Evolutionary conservation across 2,329 filamentous ascomycete genomes (phyloP).

Genomic region (Botrytis squamosa): DNA sequence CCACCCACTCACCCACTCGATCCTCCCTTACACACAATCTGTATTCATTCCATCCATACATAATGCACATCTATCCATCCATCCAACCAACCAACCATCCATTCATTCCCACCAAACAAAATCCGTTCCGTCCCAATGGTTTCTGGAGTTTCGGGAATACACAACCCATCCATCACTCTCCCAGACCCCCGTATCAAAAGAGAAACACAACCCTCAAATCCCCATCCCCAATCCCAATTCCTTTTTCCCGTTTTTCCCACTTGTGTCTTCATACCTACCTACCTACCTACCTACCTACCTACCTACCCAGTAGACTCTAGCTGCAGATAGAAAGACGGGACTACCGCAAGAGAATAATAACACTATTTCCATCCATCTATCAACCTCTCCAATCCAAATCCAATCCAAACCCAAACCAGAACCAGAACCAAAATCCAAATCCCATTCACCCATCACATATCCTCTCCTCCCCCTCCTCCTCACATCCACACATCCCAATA

Average conservation of each 20-base stretch:
- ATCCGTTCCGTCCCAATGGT: neutral
- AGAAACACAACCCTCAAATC: too few species aligned
- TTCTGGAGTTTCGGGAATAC: neutral
- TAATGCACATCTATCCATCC: neutral
- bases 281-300: too few species aligned
- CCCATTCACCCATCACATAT: neutral
- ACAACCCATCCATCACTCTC: neutral
- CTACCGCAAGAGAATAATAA: neutral
- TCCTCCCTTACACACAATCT: neutral
- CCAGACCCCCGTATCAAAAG: too few species aligned
- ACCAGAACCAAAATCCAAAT: too few species aligned
- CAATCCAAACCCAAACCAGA: too few species aligned
- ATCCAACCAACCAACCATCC: neutral
- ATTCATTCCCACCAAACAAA: neutral
- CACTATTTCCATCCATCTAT: neutral
- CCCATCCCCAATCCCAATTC: too few species aligned
- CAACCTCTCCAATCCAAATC: neutral
- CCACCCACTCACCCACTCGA: too few species aligned
- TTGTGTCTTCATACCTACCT: too few species aligned
- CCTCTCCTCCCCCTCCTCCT: too few species aligned
- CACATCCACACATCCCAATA: neutral
- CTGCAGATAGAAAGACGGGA: too few species aligned
- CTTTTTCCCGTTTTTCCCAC: too few species aligned
- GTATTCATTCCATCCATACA: neutral
- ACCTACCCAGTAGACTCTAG: too few species aligned